Evolutionary conservation across 1,284 basidiomycete species (phyloP), one percentile per base, ranked within the genome.

Genomic region (Sanguinoderma infundibulare): DNA sequence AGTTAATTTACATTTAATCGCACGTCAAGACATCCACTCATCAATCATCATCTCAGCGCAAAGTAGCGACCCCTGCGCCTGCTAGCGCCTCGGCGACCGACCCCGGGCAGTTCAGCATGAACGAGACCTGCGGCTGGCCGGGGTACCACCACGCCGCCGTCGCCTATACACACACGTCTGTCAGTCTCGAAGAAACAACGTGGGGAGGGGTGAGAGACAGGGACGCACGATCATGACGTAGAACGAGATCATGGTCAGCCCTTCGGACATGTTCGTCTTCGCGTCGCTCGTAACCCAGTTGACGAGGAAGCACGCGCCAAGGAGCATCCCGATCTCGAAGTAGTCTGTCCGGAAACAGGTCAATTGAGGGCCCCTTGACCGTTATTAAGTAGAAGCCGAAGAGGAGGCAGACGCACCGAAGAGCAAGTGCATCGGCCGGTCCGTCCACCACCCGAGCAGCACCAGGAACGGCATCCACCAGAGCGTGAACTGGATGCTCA

Each of bases 271-370:
- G 69, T 89, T 90, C 1, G 88, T 90, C 74, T 89, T 88, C 5
- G 84, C 77, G 70, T 90, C 87, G 0, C 84, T 83, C 2, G 87
- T 89, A 46, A 90, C 84, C 69, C 88, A 88, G 74, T 89, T 91
- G 49, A 90, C 88, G 44, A 90, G 76, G 77, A 90, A 89, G 68
- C 85, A 86, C 1, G 87, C 79, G 0, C 83, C 85, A 12, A 90
- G 73, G 20, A 89, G 72, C 28, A 86, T 69, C 1, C 83, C 81
- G 2, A 90, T 83, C 69, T 90, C 87, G 68, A 85, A 89, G 35
- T 80, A 68, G 67, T 83, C 81, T 81, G 30, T 7, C 24, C 42
- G 14, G 2, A 42, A 12, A 26, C n/a, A n/a, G n/a, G n/a, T n/a
- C n/a, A n/a, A n/a, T n/a, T n/a, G n/a, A n/a, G n/a, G n/a, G n/a